These are phyloP conservation scores for Irpex rosettiformis DNA, from an alignment of 1,284 basidiomycete genomes.

Conservation along the genomic window DNA sequence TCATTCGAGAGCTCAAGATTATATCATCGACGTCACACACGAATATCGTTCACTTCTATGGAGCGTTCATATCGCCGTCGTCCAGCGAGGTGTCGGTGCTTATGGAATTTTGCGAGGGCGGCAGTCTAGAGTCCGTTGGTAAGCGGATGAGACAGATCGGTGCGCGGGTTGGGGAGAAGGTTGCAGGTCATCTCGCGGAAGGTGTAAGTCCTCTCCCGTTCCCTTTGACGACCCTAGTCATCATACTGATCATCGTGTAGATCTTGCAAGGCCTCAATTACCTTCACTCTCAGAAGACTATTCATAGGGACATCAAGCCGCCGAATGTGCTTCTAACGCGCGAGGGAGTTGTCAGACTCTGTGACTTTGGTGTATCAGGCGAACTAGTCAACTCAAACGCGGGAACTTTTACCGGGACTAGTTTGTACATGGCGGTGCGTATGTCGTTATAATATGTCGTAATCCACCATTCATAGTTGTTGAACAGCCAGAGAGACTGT, in stretches of 20 bases:
- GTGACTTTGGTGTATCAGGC: constrained; percentile 96
- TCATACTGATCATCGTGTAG: constrained; percentile 34
- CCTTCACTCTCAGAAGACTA: constrained; percentile 87
- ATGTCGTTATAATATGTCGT: neutral
- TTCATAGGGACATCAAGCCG: constrained; percentile 98
- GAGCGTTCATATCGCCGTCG: constrained; percentile 92
- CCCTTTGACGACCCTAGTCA: constrained; percentile 10
- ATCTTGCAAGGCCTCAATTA: constrained; percentile 91
- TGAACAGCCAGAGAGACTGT: constrained; percentile 86
- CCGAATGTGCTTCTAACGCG: constrained; percentile 90
- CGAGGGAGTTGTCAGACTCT: constrained; percentile 87
- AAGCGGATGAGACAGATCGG: constrained; percentile 82
- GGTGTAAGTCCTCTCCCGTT: constrained; percentile 52
- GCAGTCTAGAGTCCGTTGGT: constrained; percentile 84
- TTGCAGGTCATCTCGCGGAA: constrained; percentile 88
- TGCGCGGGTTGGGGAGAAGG: constrained; percentile 85
- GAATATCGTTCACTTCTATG: constrained; percentile 92
- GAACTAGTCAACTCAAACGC: constrained; percentile 90
- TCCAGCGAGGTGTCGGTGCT: constrained; percentile 93
- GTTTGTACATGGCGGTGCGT: constrained; percentile 96
- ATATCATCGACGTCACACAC: constrained; percentile 81
- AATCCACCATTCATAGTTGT: constrained; percentile 13
- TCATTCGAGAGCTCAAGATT: constrained; percentile 90
- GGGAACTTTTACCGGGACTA: constrained; percentile 95
- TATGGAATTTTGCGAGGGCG: constrained; percentile 93